Percentiles rank a stretch among this genome's conserved stretches.
Evolutionary conservation across 2,329 filamentous ascomycete genomes (phyloP).

Genomic region (Diaporthe sp.): DNA sequence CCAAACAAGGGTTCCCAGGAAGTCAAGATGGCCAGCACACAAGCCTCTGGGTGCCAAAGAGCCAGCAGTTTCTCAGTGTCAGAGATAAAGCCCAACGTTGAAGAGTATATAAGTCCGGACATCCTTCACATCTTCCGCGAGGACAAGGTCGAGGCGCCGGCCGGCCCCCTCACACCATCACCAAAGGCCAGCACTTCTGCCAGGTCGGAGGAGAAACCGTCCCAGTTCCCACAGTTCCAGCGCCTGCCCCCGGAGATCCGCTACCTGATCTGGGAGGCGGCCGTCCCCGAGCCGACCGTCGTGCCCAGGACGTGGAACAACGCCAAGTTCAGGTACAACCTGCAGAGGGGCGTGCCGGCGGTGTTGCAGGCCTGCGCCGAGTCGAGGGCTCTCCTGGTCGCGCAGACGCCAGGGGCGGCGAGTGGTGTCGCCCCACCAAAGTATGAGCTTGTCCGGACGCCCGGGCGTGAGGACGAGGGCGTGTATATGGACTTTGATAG

Average conservation of each 20-base stretch:
- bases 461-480: slow-evolving; percentile 27
- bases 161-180: not conserved
- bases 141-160: slow-evolving; percentile 6
- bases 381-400: slow-evolving; percentile 32
- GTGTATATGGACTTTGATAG: slow-evolving; percentile 34
- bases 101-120: slow-evolving; percentile 28
- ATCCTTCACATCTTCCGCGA: slow-evolving; percentile 31
- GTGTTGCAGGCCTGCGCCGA: slow-evolving; percentile 36
- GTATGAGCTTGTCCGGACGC: slow-evolving; percentile 29
- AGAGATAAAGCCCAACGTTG: not conserved
- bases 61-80: not conserved
- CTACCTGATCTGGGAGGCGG: slow-evolving; percentile 34
- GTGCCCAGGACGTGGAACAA: slow-evolving; percentile 35
- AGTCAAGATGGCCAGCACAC: not conserved
- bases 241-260: slow-evolving; percentile 29
- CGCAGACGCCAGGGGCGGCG: not conserved
- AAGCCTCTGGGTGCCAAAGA: not conserved
- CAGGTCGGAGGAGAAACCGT: not conserved
- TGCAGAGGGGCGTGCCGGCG: slow-evolving; percentile 28
- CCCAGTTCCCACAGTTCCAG: slow-evolving; percentile 27
- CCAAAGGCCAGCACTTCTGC: not conserved
- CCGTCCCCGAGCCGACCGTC: slow-evolving; percentile 28
- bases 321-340: slow-evolving; percentile 30
- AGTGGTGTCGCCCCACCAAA: not conserved
- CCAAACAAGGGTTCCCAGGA: not conserved